Conservation (phyloP, 2,329 filamentous ascomycete genomes). For the Colletotrichum spinosum region DNA sequence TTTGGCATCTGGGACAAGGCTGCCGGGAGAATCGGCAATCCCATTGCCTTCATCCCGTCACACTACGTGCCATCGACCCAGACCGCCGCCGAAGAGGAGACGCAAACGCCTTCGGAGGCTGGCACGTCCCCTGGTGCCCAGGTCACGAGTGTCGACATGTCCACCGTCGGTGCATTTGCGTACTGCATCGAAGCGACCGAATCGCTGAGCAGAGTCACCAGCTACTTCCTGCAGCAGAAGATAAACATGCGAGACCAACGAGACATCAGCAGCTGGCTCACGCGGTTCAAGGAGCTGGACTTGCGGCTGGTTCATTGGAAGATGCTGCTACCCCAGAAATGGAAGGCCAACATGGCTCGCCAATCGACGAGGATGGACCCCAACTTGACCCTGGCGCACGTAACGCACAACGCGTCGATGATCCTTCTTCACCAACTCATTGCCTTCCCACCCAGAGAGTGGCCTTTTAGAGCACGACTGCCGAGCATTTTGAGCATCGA, state of each 20-base stretch:
- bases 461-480: conserved; percentile 48
- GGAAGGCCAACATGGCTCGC: conserved; percentile 49
- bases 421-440: conserved; percentile 59
- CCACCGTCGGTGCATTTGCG: conserved; percentile 57
- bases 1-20: conserved; percentile 55
- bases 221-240: conserved; percentile 57
- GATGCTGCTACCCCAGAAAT: conserved; percentile 52
- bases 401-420: conserved; percentile 60
- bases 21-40: conserved; percentile 47
- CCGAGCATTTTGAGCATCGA: conserved; percentile 56
- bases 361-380: conserved; percentile 54
- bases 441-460: conserved; percentile 52
- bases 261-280: conserved; percentile 53
- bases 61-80: conserved; percentile 32
- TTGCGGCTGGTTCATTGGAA: conserved; percentile 56
- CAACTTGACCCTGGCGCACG: conserved; percentile 59
- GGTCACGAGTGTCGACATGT: conserved; percentile 48
- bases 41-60: conserved; percentile 45
- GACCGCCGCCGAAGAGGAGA: conserved; percentile 22
- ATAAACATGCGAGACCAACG: conserved; percentile 50
- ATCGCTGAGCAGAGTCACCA: conserved; percentile 56
- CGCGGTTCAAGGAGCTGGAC: conserved; percentile 58
- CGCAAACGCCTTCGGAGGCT: conserved; percentile 8
- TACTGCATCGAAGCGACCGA: conserved; percentile 61
- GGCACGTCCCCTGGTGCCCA: conserved; percentile 30